Conservation (phyloP, 768 basidiomycete species). For the Mycena sanguinolenta region DNA sequence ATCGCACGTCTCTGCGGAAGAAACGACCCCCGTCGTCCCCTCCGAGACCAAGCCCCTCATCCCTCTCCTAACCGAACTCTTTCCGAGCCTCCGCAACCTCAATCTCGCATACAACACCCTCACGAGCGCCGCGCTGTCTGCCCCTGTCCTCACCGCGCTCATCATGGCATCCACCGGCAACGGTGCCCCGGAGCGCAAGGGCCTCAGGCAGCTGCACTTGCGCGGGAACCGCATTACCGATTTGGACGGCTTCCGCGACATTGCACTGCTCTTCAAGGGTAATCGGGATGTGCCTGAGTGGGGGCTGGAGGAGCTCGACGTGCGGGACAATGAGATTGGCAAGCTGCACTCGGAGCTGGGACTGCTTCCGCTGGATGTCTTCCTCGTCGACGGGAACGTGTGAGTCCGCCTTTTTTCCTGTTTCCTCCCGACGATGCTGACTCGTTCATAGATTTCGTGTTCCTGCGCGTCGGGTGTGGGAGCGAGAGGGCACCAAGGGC, state of each 20-base stretch:
- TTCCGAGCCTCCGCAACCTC: conserved; percentile 77
- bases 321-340: conserved; percentile 85
- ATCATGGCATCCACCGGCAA: conserved; percentile 54
- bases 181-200: conserved; percentile 50
- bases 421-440: not conserved
- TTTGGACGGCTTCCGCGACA: conserved; percentile 70
- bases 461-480: conserved; percentile 86
- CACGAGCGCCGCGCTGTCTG: conserved; percentile 64
- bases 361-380: conserved; percentile 81
- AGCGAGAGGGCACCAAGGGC: conserved; percentile 88
- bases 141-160: conserved; percentile 62
- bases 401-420: conserved; percentile 57
- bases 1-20: conserved; percentile 48
- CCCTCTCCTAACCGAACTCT: conserved; percentile 70
- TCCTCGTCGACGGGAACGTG: conserved; percentile 85
- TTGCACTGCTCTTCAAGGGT: conserved; percentile 77
- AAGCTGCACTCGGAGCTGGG: conserved; percentile 80
- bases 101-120: conserved; percentile 84
- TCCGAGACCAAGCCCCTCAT: conserved; percentile 63
- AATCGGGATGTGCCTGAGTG: conserved; percentile 73
- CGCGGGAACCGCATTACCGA: conserved; percentile 76
- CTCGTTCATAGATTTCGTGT: conserved; percentile 75
- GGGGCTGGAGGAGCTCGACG: conserved; percentile 86
- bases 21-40: conserved; percentile 51
- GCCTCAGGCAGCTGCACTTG: conserved; percentile 74